These are phyloP conservation scores for Trypanosoma melophagium DNA, from an alignment of 208 protist species.

Conservation along the genomic window DNA sequence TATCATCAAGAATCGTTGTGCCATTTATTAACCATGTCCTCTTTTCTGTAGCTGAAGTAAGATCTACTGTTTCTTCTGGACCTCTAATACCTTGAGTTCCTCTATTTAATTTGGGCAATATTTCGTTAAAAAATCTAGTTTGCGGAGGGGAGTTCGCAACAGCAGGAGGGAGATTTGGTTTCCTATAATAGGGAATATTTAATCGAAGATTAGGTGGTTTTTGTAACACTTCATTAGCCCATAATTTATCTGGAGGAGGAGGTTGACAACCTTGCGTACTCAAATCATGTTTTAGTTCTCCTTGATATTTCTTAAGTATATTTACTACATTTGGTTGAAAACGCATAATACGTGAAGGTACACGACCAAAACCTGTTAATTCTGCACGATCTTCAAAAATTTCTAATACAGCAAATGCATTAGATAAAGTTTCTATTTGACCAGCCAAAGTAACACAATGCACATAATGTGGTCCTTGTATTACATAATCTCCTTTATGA, in stretches of 20 bases:
- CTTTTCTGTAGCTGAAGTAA: slow-evolving; percentile 21
- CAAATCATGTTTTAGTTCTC: slow-evolving; percentile 14
- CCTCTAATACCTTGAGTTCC: not conserved
- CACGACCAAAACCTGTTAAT: slow-evolving; percentile 36
- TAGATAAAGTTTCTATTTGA: slow-evolving; percentile 33
- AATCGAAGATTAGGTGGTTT: slow-evolving; percentile 15
- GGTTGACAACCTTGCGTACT: slow-evolving; percentile 18
- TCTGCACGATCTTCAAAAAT: slow-evolving; percentile 34
- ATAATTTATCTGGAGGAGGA: slow-evolving; percentile 13
- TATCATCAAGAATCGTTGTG: not conserved
- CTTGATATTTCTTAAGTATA: slow-evolving; percentile 16
- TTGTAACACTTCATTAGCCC: slow-evolving; percentile 23
- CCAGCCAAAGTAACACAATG: slow-evolving; percentile 31
- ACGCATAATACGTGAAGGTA: slow-evolving; percentile 25
- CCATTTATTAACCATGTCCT: slow-evolving; percentile 16
- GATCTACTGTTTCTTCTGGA: slow-evolving; percentile 22
- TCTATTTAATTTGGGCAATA: not conserved
- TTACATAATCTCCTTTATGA: slow-evolving; percentile 32
- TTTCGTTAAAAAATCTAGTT: slow-evolving; percentile 12
- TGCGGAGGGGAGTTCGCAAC: not conserved
- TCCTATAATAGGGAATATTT: slow-evolving; percentile 31
- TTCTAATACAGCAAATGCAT: slow-evolving; percentile 35
- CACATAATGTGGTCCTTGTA: slow-evolving; percentile 23
- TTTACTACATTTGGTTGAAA: slow-evolving; percentile 15
- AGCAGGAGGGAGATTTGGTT: slow-evolving; percentile 13